Percentiles rank a stretch among this genome's conserved stretches.
phyloP scores from a whole-genome alignment of 768 basidiomycete genomes.

The Suillus paluster region DNA sequence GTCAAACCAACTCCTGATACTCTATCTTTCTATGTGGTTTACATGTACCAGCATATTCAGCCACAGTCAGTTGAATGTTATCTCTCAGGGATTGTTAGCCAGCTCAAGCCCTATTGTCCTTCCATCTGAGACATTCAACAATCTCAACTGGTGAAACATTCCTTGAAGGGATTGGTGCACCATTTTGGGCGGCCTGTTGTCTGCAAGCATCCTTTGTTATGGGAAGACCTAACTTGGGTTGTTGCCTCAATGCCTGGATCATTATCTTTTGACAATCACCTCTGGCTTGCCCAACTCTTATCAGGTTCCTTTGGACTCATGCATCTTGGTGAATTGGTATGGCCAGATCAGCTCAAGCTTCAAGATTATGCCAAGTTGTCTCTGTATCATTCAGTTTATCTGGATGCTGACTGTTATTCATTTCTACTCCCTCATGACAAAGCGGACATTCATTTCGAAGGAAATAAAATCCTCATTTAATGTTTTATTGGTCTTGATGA shows the following conservation, averaged over 20 bases:
- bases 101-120: constrained; percentile 15
- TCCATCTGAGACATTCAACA: too few species aligned
- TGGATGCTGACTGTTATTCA: not conserved
- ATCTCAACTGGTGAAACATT: too few species aligned
- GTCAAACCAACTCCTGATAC: constrained; percentile 37
- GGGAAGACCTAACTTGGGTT: too few species aligned
- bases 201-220: too few species aligned
- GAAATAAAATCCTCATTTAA: constrained; percentile 17
- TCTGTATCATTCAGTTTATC: constrained; percentile 1
- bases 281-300: constrained; percentile 21
- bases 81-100: constrained; percentile 26
- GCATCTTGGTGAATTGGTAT: constrained; percentile 24
- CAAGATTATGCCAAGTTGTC: constrained; percentile 12
- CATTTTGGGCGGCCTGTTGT: too few species aligned
- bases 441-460: constrained; percentile 23
- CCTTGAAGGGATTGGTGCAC: too few species aligned
- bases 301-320: constrained; percentile 22
- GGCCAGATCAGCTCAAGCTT: constrained; percentile 17
- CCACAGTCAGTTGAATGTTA: constrained; percentile 25
- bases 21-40: constrained; percentile 16
- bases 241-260: not conserved
- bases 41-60: constrained; percentile 21
- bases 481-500: not conserved
- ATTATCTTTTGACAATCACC: constrained; percentile 21
- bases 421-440: constrained; percentile 25